Conservation (phyloP, 139 green algal species). For the Coelastrella sp. region DNA sequence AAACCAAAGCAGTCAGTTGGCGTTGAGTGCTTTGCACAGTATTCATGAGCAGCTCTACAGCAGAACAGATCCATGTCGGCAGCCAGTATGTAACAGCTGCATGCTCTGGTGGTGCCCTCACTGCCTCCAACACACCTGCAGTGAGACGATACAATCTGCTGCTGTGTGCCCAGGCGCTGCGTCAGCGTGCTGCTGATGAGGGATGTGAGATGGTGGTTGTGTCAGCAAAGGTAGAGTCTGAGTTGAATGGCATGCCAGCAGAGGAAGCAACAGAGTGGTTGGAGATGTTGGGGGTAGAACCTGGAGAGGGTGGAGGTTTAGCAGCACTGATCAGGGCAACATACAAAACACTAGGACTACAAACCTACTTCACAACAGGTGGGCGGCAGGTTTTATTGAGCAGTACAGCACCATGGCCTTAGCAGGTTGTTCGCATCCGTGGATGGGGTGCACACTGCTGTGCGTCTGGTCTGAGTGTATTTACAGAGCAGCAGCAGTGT, state of each 20-base stretch:
- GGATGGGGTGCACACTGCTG: too few relatives aligned
- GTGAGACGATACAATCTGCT: background rate
- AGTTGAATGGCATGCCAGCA: conserved; percentile 91
- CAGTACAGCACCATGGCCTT: background rate
- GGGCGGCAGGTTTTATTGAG: background rate
- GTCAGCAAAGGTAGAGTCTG: conserved; percentile 80
- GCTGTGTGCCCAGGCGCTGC: conserved; percentile 46
- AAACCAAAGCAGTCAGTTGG: too few relatives aligned
- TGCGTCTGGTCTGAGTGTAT: too few relatives aligned
- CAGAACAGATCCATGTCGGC: background rate
- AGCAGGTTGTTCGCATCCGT: too few relatives aligned
- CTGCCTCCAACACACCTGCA: background rate
- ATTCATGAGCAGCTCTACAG: background rate
- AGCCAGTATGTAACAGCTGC: background rate
- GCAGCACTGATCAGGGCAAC: conserved; percentile 71
- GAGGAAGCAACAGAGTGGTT: conserved; percentile 94
- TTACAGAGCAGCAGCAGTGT: too few relatives aligned
- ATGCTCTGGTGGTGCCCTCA: background rate
- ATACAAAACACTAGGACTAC: conserved; percentile 92
- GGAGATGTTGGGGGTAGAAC: conserved; percentile 80
- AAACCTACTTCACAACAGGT: conserved; percentile 98
- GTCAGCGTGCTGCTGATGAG: conserved; percentile 70
- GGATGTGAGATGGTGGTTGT: conserved; percentile 75
- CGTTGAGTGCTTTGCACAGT: background rate
- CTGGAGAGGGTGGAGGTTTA: conserved; percentile 89